Conservation (phyloP, 2,329 filamentous ascomycete genomes). For the Clonostachys sp. region DNA sequence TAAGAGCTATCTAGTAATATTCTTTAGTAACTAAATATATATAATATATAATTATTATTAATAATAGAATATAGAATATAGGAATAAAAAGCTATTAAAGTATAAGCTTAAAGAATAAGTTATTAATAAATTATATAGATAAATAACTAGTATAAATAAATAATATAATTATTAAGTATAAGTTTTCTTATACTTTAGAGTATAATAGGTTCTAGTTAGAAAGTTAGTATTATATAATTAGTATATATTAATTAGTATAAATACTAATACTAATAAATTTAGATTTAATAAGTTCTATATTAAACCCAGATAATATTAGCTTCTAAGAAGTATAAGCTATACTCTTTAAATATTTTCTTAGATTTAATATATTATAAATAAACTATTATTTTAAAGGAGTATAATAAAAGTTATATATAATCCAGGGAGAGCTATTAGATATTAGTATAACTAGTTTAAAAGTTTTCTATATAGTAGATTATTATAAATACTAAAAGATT, state of each 20-base stretch:
- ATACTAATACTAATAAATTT: neutral
- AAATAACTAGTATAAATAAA: neutral
- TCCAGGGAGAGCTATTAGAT: no score
- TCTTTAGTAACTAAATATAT: no score
- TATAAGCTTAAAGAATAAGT: neutral
- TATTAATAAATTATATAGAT: neutral
- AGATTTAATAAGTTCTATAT: neutral
- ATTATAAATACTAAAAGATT: no score
- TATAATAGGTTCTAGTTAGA: neutral
- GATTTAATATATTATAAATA: neutral
- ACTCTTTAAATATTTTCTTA: neutral
- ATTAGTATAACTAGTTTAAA: no score
- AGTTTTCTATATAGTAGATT: no score
- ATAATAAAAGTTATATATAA: neutral
- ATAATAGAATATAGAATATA: no score
- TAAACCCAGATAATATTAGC: neutral
- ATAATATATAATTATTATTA: no score
- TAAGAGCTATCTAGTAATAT: neutral
- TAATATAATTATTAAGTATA: neutral
- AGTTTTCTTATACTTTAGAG: neutral
- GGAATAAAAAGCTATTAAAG: neutral
- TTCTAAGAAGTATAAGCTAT: neutral
- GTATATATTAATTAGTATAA: neutral
- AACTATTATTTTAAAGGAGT: neutral
- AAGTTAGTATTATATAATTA: neutral